Base-by-base conservation (phyloP, 139 green algal genomes). In the Klebsormidium nitens region DNA sequence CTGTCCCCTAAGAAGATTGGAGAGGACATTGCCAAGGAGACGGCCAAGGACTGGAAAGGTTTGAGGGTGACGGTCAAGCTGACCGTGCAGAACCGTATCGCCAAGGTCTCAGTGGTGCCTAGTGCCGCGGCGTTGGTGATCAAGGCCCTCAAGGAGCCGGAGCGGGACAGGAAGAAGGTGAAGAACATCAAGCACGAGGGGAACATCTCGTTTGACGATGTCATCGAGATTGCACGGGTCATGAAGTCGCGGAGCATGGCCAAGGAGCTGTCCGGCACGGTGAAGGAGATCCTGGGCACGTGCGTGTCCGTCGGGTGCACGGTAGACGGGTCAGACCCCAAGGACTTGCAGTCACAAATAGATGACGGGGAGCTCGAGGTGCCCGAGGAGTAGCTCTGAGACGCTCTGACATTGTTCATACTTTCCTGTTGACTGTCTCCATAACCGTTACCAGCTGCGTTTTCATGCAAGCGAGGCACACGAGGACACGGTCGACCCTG, bases 11-110 rank as follows among this genome's bases (percentile, higher is more conserved):
- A 99, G 87, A 99, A 99, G 89, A 90, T 98, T 81, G 94, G 94
- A 87, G 95, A 99, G 80, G 93, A 99, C 69, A 98, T 99, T 84
- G 95, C 95, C 75, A 98, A 98, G 90, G 93, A 96, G 80, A 99
- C 95, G 31, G 86, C 83, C 57, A 98, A 98, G 86, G 95, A 99
- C 59, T 99, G 95, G 94, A 96, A 95, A 82, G 95, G 94, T 42
- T 89, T 98, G 74, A 90, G 94, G 61, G 91, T 99, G 56, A 99
- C 95, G 17, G 87, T 95, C 48, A 97, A 98, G 88, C 89, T 99
- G 29, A 95, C 89, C 5, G 94, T 99, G 56, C 93, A 98, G 79
- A 99, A 99, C 85, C 84, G 95, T 59, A 87, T 96, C 75, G 95
- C 95, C 38, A 98, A 96, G 85, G 91, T 96, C 44, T 91, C 89